Base-by-base conservation (phyloP, 1,284 basidiomycete species). In the Cutaneotrichosporon sp. region DNA sequence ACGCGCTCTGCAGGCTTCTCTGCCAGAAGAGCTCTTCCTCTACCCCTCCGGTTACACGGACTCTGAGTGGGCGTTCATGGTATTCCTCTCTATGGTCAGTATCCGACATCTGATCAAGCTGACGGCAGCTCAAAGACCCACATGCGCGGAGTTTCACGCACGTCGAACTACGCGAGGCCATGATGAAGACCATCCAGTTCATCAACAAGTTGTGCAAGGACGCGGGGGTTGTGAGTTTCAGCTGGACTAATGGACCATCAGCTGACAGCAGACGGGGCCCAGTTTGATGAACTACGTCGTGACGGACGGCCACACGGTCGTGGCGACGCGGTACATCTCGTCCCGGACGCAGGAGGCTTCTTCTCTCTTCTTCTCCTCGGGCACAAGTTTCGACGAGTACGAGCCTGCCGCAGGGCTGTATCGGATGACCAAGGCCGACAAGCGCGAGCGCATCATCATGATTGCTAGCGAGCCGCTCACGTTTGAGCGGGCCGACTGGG, bases 211-310 rank as follows among this genome's bases (percentile, higher is more conserved):
- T 88, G 61, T 82, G 84, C n/a, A 84, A 85, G 56, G 83, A 85
- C 53, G 84, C 82, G 33, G 82, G 81, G 20, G 82, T 90, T 53
- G 87, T 85, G 62, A 37, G 75, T 65, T 6, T 9, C 12, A 8
- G 26, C 9, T 35, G 17, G 14, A 38, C 12, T 20, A 14, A 33
- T 11, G 17, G 1, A 22, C 25, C 26, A 11, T 5, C 5, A 7
- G 25, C 33, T 55, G 19, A 51, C 49, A 19, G 6, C 46, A 60
- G 59, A 63, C 61, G 4, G 67, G 91, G 81, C 93, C 93, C 12
- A 90, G 87, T 62, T 75, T 97, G 54, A 84, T 94, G 85, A 98
- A 97, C 71, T 98, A 96, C 69, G 93, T 90, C 65, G 86, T 97
- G 24, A 91, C 91, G 2, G 94, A 97, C 67, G 94, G 94, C 2